Conservation (phyloP, 2,329 filamentous ascomycete species). For the Aureobasidium lini region DNA sequence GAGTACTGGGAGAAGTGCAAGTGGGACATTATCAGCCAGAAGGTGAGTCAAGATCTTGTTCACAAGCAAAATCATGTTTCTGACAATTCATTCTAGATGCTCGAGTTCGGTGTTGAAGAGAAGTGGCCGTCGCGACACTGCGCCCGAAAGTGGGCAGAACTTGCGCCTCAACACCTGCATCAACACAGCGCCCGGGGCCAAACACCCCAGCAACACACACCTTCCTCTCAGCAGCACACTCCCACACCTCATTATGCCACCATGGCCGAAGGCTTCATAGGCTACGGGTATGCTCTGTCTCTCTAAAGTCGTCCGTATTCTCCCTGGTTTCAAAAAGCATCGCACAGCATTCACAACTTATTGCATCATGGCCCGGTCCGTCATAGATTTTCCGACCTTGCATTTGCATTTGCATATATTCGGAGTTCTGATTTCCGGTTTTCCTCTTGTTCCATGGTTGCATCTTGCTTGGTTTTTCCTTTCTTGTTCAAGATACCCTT, state of each 20-base stretch:
- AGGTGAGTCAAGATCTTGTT: conserved; percentile 30
- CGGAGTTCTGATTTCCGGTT: not conserved
- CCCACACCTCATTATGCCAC: conserved; percentile 4
- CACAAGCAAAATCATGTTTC: not conserved
- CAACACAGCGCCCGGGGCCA: not conserved
- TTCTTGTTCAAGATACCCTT: conserved; percentile 4
- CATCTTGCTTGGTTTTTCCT: not conserved
- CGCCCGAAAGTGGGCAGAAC: conserved; percentile 45
- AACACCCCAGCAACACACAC: conserved; percentile 16
- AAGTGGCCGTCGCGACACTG: conserved; percentile 45
- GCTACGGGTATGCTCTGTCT: not conserved
- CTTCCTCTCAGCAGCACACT: conserved; percentile 8
- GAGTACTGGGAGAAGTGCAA: conserved; percentile 48
- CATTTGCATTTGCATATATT: not conserved
- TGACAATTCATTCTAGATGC: conserved; percentile 34
- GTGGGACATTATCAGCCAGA: conserved; percentile 46
- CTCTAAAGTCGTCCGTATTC: not conserved
- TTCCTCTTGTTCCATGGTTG: not conserved
- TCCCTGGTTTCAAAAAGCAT: not conserved
- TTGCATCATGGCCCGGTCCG: not conserved
- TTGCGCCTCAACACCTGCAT: conserved; percentile 24
- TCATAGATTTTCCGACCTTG: not conserved
- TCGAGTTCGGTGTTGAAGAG: conserved; percentile 43
- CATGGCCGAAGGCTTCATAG: not conserved
- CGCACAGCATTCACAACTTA: not conserved